Conservation (phyloP, 306 rosid genomes). For the Pachyrhizus erosus region DNA sequence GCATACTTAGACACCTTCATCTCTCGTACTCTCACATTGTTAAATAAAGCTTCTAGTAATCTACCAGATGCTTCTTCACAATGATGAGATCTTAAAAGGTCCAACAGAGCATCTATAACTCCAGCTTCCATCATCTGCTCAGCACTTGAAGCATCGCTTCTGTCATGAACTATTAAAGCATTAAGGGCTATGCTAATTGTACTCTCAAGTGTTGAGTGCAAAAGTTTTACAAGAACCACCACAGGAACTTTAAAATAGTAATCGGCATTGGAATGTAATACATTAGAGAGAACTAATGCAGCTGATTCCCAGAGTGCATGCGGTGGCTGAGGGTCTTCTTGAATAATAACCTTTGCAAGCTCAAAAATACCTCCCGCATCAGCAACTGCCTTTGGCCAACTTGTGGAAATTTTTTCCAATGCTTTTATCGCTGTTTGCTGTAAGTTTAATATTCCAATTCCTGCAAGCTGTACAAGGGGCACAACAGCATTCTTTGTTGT, state of each 20-base stretch:
- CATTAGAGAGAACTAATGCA: conserved; percentile 91
- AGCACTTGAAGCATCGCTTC: conserved; percentile 78
- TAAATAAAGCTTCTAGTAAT: conserved; percentile 87
- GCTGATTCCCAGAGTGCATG: conserved; percentile 94
- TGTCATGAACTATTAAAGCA: conserved; percentile 79
- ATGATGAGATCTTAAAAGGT: conserved; percentile 91
- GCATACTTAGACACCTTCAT: conserved; percentile 92
- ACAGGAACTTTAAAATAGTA: conserved; percentile 94
- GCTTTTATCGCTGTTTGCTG: conserved; percentile 95
- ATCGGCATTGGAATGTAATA: conserved; percentile 73
- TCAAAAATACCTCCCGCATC: conserved; percentile 97
- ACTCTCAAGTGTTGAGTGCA: conserved; percentile 83
- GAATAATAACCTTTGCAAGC: conserved; percentile 94
- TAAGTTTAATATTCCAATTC: conserved; percentile 92
- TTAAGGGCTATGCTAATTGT: conserved; percentile 79
- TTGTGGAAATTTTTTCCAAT: conserved; percentile 83
- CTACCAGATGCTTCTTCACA: conserved; percentile 93
- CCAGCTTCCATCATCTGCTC: conserved; percentile 94
- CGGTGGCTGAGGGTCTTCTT: conserved; percentile 97
- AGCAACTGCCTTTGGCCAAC: conserved; percentile 97
- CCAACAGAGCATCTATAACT: conserved; percentile 79
- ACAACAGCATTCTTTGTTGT: conserved; percentile 91
- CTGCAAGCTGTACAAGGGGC: conserved; percentile 98
- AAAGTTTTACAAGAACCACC: conserved; percentile 90
- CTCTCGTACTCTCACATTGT: conserved; percentile 88